Evolutionary conservation across 225 moss, liverwort and hornwort genomes (phyloP).

Genomic region (Rhytidiadelphus loreus): DNA sequence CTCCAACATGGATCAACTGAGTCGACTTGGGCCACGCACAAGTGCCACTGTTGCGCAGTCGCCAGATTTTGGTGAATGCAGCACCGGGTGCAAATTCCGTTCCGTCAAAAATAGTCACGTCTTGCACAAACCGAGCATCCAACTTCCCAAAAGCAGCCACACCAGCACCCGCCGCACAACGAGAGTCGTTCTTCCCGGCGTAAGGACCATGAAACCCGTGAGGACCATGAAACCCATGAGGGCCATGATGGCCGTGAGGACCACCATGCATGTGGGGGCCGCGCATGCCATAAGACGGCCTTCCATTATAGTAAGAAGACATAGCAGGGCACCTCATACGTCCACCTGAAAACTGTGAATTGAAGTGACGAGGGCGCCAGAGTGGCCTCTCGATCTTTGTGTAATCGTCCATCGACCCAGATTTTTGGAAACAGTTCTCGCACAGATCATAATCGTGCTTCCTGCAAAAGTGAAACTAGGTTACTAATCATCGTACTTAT

Average conservation of each 20-base stretch:
- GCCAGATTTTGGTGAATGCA: slow-evolving; percentile 86
- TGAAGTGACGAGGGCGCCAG: slow-evolving; percentile 52
- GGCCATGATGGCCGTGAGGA: background rate
- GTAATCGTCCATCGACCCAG: slow-evolving; percentile 39
- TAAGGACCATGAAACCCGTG: slow-evolving; percentile 32
- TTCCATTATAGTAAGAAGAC: slow-evolving; percentile 35
- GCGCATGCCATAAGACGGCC: slow-evolving; percentile 27
- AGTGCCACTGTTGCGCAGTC: slow-evolving; percentile 80
- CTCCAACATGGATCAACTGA: slow-evolving; percentile 71
- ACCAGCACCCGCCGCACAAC: slow-evolving; percentile 16
- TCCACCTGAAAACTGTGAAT: slow-evolving; percentile 23
- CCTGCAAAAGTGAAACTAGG: slow-evolving; percentile 14
- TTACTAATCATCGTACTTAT: background rate
- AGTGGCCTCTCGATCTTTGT: slow-evolving; percentile 61
- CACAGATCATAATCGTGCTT: slow-evolving; percentile 76
- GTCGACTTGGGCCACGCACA: slow-evolving; percentile 63
- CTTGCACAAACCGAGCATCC: slow-evolving; percentile 91
- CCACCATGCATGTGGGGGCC: slow-evolving; percentile 31
- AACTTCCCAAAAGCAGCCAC: slow-evolving; percentile 47
- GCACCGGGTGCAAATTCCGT: slow-evolving; percentile 75
- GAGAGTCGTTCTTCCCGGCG: slow-evolving; percentile 21
- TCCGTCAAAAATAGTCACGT: slow-evolving; percentile 93
- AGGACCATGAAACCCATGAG: slow-evolving; percentile 14
- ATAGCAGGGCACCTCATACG: slow-evolving; percentile 59
- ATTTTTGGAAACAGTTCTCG: slow-evolving; percentile 35